Base-by-base conservation (phyloP, 768 basidiomycete genomes). In the Russula virescens region DNA sequence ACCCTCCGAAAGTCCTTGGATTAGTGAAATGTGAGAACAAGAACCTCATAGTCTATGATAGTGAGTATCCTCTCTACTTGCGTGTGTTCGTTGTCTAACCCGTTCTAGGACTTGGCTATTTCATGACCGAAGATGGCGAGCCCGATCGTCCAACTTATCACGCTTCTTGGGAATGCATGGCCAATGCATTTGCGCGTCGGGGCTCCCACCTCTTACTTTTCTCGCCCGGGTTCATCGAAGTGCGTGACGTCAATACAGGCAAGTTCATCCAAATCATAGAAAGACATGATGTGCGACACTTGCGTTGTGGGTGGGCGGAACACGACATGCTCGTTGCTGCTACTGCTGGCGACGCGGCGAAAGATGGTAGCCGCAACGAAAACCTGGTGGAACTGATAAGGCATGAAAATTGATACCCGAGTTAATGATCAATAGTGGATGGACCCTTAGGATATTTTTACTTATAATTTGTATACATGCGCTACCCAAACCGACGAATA, bases 381-480 rank as follows among this genome's bases (percentile, higher is more conserved):
- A 55, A 2, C 5, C 42, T 55, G n/a, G 54, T 86, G 1, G 88
- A 91, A 70, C 73, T 92, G 43, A 73, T 82, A 31, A 84, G 91
- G 89, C 11, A 72, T 79, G 42, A 86, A 86, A 67, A 72, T 87
- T 50, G 69, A 72, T 40, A 31, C 31, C 31, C 31, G 31, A 8
- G 70, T 13, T 40, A 16, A 16, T 40, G 9, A 13, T 10, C 11
- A 40, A 13, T 13, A 40, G 38, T 31, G 11, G 38, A n/a, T 40
- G 38, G 38, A 31, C 31, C 31, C 31, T 31, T 31, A 31, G 3
- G 31, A 8, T 31, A 31, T 3, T 31, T 31, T 31, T 31, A 4
- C 31, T 31, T 31, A 31, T 31, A 40, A 40, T 11, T 40, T 16
- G 14, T 40, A 40, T 40, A 40, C 38, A 40, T 40, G 9, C 38